Conservation (phyloP, 768 basidiomycete species). For the Boletales sp. region DNA sequence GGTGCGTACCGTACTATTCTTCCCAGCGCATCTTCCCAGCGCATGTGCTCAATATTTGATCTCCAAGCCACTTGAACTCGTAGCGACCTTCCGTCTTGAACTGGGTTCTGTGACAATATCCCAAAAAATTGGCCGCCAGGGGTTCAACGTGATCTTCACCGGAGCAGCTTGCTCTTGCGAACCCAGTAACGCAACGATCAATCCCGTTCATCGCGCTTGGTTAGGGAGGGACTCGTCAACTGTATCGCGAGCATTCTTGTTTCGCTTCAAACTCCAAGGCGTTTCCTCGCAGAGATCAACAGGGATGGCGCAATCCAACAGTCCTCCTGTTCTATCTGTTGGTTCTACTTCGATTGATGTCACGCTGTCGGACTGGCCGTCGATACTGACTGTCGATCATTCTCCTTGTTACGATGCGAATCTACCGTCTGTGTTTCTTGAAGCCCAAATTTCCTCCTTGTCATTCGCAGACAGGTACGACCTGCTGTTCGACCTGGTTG, state of each 20-base stretch:
- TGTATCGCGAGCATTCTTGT: slow-evolving; percentile 43
- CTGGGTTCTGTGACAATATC: slow-evolving; percentile 48
- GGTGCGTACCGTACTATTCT: slow-evolving; percentile 8
- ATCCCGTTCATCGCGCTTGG: slow-evolving; percentile 47
- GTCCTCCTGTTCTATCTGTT: slow-evolving; percentile 29
- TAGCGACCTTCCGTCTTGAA: slow-evolving; percentile 42
- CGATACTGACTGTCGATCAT: slow-evolving; percentile 37
- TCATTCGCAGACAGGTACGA: slow-evolving; percentile 54
- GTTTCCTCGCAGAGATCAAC: slow-evolving; percentile 45
- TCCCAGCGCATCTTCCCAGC: not conserved
- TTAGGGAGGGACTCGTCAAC: slow-evolving; percentile 45
- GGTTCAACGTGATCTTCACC: slow-evolving; percentile 43
- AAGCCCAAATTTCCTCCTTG: slow-evolving; percentile 41
- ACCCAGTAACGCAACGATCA: slow-evolving; percentile 44
- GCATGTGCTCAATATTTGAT: not conserved
- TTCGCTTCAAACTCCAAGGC: slow-evolving; percentile 41
- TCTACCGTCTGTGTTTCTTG: slow-evolving; percentile 50
- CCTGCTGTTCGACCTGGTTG: slow-evolving; percentile 40
- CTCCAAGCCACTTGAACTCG: slow-evolving; percentile 19
- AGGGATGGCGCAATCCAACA: slow-evolving; percentile 26
- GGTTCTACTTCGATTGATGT: slow-evolving; percentile 29
- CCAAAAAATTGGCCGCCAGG: slow-evolving; percentile 30
- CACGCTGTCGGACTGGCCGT: slow-evolving; percentile 59
- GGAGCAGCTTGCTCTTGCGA: slow-evolving; percentile 39
- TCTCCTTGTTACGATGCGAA: slow-evolving; percentile 48